Conservation (phyloP, 306 rosid genomes). For the Lathyrus aphaca region DNA sequence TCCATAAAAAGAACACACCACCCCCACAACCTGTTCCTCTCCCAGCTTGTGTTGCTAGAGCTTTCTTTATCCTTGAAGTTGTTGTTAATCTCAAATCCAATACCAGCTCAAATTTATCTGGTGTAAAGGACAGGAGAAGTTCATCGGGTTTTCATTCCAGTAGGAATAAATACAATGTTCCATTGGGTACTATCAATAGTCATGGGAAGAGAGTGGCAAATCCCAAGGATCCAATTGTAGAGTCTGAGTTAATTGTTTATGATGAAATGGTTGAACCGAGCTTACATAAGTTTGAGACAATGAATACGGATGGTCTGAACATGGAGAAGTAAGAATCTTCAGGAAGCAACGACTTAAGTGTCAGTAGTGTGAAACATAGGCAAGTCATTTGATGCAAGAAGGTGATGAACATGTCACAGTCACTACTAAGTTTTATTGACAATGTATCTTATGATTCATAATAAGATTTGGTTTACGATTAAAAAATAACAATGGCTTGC, state of each 20-base stretch:
- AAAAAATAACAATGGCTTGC: no score
- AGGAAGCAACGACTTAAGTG: constrained; percentile 67
- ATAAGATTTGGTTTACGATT: no score
- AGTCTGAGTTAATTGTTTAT: constrained; percentile 48
- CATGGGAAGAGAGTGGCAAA: no score
- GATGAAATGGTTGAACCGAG: constrained; percentile 81
- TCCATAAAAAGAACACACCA: constrained; percentile 76
- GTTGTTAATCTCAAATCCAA: constrained; percentile 90
- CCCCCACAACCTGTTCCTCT: constrained; percentile 58
- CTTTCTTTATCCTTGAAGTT: constrained; percentile 88
- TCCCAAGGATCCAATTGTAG: no score
- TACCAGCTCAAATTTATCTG: no score
- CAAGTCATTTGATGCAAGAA: constrained; percentile 49
- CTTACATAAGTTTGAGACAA: constrained; percentile 84
- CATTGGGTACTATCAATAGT: no score
- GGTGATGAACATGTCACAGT: no score
- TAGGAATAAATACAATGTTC: no score
- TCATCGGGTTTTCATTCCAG: no score
- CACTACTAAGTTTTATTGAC: no score
- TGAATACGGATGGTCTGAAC: constrained; percentile 54
- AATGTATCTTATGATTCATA: no score
- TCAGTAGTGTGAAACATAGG: constrained; percentile 47
- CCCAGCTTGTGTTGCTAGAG: constrained; percentile 82
- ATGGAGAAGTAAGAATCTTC: constrained; percentile 80
- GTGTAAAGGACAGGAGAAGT: no score